Evolutionary conservation across 2,329 filamentous ascomycete species (phyloP), one percentile per base, ranked within the genome.

Genomic region (Aureobasidium namibiae): DNA sequence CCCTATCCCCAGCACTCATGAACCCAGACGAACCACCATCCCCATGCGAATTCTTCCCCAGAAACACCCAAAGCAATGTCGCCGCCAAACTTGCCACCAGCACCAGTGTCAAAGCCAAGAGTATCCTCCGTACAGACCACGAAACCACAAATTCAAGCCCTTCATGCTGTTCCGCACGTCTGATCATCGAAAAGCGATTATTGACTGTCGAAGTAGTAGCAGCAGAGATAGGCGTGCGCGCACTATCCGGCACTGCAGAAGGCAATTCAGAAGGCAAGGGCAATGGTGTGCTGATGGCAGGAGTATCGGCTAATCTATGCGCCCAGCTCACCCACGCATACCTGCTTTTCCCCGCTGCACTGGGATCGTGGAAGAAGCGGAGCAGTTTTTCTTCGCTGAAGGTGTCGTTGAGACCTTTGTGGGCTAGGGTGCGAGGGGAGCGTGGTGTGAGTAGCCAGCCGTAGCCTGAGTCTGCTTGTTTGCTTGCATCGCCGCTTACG

Each of bases 321-420:
- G 72, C 74, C 74, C 75, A 77, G 45, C 75, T 69, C 14, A 77
- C 75, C 68, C 76, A 77, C 11, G 70, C 74, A 56, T 73, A 76
- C 39, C 71, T 65, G 8, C 66, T 69, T 50, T 70, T 70, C 0
- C 73, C 75, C 1, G 63, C 75, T 1, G 63, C 61, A 6, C 49
- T 59, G 0, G 74, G 75, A 0, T 66, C 48, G 3, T 61, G 62
- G 61, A 72, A 76, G 6, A 73, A 64, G 3, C 65, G 64, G 54
- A 74, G 62, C 16, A 77, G 66, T 26, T 71, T 70, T 34, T 71
- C 68, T 62, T 76, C 74, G 13, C 71, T 73, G 61, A 76, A 76
- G 0, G 68, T 67, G 58, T 72, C 67, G 44, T 61, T 67, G 10
- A 70, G 62, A 1, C 68, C 69, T 59, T 64, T 65, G 50, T 63